phyloP scores from a whole-genome alignment of 23 red algal genomes.

The Gracilaria caudata region DNA sequence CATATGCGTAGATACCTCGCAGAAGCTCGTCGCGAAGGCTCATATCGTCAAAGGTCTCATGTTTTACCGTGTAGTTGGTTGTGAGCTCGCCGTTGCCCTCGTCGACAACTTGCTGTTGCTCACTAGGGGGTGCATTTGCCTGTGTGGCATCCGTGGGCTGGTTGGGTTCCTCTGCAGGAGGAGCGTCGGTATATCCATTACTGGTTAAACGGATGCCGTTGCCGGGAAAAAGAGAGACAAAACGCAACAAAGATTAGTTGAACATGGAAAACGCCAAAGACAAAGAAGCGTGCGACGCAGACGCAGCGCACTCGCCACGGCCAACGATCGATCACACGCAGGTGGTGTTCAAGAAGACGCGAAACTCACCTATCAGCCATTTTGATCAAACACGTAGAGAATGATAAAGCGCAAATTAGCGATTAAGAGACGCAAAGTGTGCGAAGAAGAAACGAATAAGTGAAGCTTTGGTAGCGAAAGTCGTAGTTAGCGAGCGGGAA shows the following conservation, averaged over 20 bases:
- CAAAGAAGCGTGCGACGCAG: background rate
- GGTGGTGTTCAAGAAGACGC: background rate
- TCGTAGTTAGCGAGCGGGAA: background rate
- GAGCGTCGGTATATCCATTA: slow-evolving; percentile 56
- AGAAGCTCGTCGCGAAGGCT: slow-evolving; percentile 93
- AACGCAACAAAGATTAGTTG: slow-evolving; percentile 4
- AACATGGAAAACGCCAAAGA: background rate
- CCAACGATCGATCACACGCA: background rate
- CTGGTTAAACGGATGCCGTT: background rate
- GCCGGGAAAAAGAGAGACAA: background rate
- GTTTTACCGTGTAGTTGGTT: slow-evolving; percentile 83
- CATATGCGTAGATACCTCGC: slow-evolving; percentile 96
- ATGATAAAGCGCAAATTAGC: background rate
- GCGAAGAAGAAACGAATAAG: background rate
- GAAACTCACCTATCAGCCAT: slow-evolving; percentile 39
- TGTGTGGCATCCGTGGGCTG: slow-evolving; percentile 17
- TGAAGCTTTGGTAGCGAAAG: background rate
- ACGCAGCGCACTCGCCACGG: background rate
- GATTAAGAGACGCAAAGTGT: background rate
- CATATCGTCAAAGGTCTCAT: slow-evolving; percentile 99
- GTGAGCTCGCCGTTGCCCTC: slow-evolving; percentile 73
- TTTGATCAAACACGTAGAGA: background rate
- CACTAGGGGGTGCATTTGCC: slow-evolving; percentile 9
- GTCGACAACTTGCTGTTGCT: slow-evolving; percentile 34
- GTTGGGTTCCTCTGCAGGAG: slow-evolving; percentile 31